Conservation (phyloP, 2,329 filamentous ascomycete genomes). For the Emydomyces testavorans region DNA sequence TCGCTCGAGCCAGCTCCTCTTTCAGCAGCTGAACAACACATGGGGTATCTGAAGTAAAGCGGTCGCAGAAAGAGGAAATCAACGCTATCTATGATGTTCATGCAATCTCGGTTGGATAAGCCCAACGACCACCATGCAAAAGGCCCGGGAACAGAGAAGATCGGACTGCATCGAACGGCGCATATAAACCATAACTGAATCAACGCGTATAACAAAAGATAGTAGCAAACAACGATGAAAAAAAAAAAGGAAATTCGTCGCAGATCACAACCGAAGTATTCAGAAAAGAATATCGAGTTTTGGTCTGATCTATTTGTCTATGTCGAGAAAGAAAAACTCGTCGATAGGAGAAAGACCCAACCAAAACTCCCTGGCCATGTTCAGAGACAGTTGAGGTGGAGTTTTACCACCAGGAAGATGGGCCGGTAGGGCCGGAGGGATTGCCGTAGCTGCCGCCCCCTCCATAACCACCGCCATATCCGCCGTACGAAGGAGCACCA, state of each 20-base stretch:
- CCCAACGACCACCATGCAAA: constrained; percentile 13
- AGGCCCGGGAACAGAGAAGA: constrained; percentile 9
- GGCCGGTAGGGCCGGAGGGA: constrained; percentile 40
- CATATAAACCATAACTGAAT: constrained; percentile 15
- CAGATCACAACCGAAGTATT: constrained; percentile 35
- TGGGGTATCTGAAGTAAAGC: constrained; percentile 41
- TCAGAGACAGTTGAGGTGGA: constrained; percentile 29
- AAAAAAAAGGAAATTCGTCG: constrained; percentile 30
- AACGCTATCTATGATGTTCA: constrained; percentile 43
- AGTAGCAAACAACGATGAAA: constrained; percentile 18
- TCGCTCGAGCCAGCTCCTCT: constrained; percentile 31
- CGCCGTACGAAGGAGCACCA: constrained; percentile 28
- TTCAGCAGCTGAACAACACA: constrained; percentile 33
- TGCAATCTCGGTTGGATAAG: constrained; percentile 19
- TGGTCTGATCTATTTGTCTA: constrained; percentile 1
- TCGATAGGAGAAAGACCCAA: neutral
- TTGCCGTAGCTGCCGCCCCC: constrained; percentile 38
- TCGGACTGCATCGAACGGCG: constrained; percentile 12
- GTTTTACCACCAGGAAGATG: constrained; percentile 44
- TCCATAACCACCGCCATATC: too few species aligned
- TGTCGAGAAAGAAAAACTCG: neutral
- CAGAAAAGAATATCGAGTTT: neutral
- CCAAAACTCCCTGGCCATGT: constrained; percentile 24
- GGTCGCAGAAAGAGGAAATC: constrained; percentile 21
- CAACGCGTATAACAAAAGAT: constrained; percentile 14